phyloP scores from a whole-genome alignment of 306 rosid species.

The Cicer arietinum region DNA sequence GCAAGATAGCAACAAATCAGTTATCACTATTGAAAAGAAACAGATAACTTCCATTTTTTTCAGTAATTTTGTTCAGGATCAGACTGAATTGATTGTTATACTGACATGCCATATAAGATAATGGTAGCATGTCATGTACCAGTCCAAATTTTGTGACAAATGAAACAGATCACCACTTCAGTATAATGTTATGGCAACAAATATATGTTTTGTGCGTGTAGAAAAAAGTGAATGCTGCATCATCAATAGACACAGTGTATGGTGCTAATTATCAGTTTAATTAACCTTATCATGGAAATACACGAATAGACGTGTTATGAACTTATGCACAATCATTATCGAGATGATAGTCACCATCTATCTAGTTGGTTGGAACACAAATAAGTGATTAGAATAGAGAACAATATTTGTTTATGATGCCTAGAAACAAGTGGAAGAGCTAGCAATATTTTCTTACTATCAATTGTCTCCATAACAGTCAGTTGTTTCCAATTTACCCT shows the following conservation, averaged over 20 bases:
- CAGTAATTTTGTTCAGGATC: slow-evolving; percentile 23
- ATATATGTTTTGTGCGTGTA: background rate
- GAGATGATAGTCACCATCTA: slow-evolving; percentile 18
- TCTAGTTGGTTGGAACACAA: slow-evolving; percentile 4
- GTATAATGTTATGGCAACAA: slow-evolving; percentile 4
- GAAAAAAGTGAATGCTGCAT: background rate
- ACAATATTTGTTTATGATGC: background rate
- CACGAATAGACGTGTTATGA: background rate
- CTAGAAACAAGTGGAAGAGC: slow-evolving; percentile 11
- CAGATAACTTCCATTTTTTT: slow-evolving; percentile 9
- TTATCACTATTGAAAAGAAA: slow-evolving; percentile 16
- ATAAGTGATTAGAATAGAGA: slow-evolving; percentile 4
- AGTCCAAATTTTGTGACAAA: background rate
- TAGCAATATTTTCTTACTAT: slow-evolving; percentile 59
- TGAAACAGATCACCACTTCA: background rate
- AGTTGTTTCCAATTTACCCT: slow-evolving; percentile 85
- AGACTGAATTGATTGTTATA: slow-evolving; percentile 6
- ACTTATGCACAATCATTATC: slow-evolving; percentile 6
- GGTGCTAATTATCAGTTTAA: slow-evolving; percentile 22
- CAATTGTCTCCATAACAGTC: slow-evolving; percentile 78
- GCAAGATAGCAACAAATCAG: slow-evolving; percentile 10
- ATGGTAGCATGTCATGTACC: slow-evolving; percentile 18
- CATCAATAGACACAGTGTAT: background rate
- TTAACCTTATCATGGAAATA: slow-evolving; percentile 19
- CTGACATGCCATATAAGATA: slow-evolving; percentile 18